These are phyloP conservation scores for Neurospora sp. DNA, from an alignment of 495 filamentous ascomycete species.

Conservation along the genomic window DNA sequence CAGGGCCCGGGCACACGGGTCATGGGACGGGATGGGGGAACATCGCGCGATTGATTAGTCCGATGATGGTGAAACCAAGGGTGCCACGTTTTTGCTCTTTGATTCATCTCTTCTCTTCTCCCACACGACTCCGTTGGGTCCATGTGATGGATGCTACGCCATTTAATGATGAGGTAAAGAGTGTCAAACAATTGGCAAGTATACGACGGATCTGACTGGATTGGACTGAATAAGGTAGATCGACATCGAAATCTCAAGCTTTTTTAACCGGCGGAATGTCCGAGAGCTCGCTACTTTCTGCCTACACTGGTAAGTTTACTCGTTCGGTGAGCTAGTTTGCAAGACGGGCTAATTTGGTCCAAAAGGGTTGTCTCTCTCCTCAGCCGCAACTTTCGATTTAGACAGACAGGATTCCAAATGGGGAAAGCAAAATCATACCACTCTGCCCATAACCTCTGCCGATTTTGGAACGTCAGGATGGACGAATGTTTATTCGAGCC, in stretches of 20 bases:
- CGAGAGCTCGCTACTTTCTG: background rate
- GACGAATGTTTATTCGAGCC: background rate
- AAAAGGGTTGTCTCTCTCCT: background rate
- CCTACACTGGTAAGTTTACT: background rate
- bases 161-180: background rate
- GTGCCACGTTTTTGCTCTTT: background rate
- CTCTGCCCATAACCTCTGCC: background rate
- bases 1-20: too few relatives aligned
- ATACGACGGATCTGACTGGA: background rate
- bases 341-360: background rate
- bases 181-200: background rate
- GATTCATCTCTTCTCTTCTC: background rate
- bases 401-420: background rate
- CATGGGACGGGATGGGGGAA: background rate
- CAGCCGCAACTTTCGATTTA: background rate
- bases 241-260: background rate
- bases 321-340: background rate
- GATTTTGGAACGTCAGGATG: background rate
- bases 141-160: background rate
- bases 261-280: background rate
- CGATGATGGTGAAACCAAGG: background rate
- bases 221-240: background rate
- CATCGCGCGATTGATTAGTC: background rate
- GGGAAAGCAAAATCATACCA: background rate
- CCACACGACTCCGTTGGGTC: background rate